Conservation (phyloP, 805 yeast species). For the Komagataella kurtzmanii region DNA sequence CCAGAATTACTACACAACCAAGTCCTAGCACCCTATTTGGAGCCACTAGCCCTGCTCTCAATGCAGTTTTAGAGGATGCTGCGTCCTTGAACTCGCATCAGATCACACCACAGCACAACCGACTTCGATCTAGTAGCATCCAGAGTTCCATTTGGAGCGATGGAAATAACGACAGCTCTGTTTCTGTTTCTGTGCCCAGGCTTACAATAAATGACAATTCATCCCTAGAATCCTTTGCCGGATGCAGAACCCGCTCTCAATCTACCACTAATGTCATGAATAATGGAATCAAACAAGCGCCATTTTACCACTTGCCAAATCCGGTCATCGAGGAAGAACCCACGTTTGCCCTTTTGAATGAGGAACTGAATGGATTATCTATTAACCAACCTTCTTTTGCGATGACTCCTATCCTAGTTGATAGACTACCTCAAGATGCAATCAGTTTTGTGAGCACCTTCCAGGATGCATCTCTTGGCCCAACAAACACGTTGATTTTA, state of each 20-base stretch:
- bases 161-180: not conserved
- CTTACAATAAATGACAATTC: constrained; percentile 1
- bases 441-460: constrained; percentile 57
- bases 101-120: constrained; percentile 6
- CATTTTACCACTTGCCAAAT: constrained; percentile 1
- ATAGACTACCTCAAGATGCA: constrained; percentile 46
- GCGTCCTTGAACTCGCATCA: not conserved
- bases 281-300: constrained; percentile 7
- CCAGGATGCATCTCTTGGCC: constrained; percentile 57
- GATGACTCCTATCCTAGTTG: constrained; percentile 24
- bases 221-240: not conserved
- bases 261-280: constrained; percentile 25
- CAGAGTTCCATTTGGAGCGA: constrained; percentile 50
- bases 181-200: constrained; percentile 3
- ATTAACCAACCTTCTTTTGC: not conserved
- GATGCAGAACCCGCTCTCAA: constrained; percentile 32
- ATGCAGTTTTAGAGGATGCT: constrained; percentile 13
- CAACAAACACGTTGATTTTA: constrained; percentile 65
- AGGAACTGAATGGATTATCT: constrained; percentile 1
- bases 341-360: constrained; percentile 3
- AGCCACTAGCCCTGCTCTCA: constrained; percentile 13
- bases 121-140: constrained; percentile 46
- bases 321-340: constrained; percentile 11
- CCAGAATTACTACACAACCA: constrained; percentile 28
- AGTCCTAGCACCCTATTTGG: constrained; percentile 9